Conservation (phyloP, 2,329 filamentous ascomycete genomes). For the Colletotrichum gigasporum region DNA sequence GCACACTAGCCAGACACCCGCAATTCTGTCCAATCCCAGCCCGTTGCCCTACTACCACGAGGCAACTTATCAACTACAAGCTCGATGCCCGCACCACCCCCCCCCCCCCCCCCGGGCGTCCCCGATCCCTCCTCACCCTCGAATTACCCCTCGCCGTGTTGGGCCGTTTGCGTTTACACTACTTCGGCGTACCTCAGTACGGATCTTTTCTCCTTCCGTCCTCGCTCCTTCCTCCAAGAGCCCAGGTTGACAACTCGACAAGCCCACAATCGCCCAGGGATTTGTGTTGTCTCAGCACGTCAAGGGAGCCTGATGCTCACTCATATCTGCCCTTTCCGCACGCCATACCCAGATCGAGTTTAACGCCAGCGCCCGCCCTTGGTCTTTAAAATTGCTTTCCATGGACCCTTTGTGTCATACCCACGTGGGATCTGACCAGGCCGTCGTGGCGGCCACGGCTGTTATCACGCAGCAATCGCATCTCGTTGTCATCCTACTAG, state of each 20-base stretch:
- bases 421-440: constrained; percentile 1
- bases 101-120: too few species aligned
- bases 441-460: background rate
- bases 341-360: background rate
- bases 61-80: constrained; percentile 10
- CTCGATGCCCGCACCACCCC: constrained; percentile 22
- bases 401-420: constrained; percentile 1
- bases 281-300: background rate
- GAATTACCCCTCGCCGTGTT: background rate
- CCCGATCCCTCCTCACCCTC: background rate
- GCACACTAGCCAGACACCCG: constrained; percentile 9
- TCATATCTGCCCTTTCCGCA: background rate
- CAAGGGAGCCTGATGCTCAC: background rate
- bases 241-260: background rate
- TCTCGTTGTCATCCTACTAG: background rate
- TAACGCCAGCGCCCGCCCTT: background rate
- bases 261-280: background rate
- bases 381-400: background rate
- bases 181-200: too few species aligned
- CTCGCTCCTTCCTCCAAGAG: background rate
- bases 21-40: constrained; percentile 13
- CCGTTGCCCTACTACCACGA: constrained; percentile 3
- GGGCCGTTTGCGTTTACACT: background rate
- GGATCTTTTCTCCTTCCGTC: constrained; percentile 1
- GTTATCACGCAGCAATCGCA: background rate